Evolutionary conservation across 1,139 yeast species (phyloP), one percentile per base, ranked within the genome.

Genomic region (Hyphopichia fennica): DNA sequence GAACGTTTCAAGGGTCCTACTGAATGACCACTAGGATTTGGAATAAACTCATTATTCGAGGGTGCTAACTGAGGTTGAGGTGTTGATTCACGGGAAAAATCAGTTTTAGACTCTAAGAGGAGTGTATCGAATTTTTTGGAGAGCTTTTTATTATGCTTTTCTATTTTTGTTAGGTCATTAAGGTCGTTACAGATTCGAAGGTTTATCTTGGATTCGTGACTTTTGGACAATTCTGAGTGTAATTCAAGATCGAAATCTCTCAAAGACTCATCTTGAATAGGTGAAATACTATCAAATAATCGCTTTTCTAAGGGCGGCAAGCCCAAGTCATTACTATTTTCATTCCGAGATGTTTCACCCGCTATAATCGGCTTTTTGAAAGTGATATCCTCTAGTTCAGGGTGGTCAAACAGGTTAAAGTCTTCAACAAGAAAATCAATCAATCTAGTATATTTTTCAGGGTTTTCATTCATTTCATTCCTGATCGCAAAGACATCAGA

Each of bases 401-500:
- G 45, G 35, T 51, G 52, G 11, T 47, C 41, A 41, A 46, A 58
- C 11, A 44, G 37, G 3, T 33, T 35, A 34, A 61, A 47, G 10
- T 63, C 66, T 0, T 51, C 43, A 3, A 44, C 54, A 3, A 63
- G 37, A 14, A 38, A 41, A 9, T 52, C 47, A n/a, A 57, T 41
- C 3, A 47, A 42, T 13, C 46, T 39, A 3, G 41, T 36, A 34
- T 43, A 55, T 7, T 45, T 35, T 16, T 34, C 41, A 2, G 60
- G 58, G 17, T 51, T 51, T 14, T 40, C 35, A 38, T 49, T 54
- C 35, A 51, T 42, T 2, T 43, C 45, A 18, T 25, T 37, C 39
- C 51, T 43, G 39, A 41, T 23, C 17, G 40, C 35, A 16, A 19
- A 32, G 10, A 37, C 41, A 14, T 14, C 41, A n/a, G 37, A 27